phyloP scores from a whole-genome alignment of 202 grass and related monocot species.

The Digitaria exilis region DNA sequence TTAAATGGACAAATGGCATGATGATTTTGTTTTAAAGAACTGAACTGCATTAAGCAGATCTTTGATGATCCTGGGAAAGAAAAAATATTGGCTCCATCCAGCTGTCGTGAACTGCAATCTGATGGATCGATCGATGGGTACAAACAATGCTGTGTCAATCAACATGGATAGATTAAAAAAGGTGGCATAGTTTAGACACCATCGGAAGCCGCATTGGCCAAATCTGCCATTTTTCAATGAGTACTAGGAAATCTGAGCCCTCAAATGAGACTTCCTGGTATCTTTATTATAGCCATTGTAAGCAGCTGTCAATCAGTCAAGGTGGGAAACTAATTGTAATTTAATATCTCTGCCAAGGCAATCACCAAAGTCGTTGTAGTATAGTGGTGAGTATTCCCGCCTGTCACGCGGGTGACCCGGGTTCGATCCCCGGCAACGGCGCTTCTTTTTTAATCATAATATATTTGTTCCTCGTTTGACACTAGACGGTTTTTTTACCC shows the following conservation, averaged over 20 bases:
- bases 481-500: too few relatives aligned
- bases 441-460: too few relatives aligned
- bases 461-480: background rate
- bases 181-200: too few relatives aligned
- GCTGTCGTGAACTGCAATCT: background rate
- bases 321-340: too few relatives aligned
- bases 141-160: too few relatives aligned
- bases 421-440: conserved; percentile 97
- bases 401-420: conserved; percentile 93
- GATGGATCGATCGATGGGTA: background rate
- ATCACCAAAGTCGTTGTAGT: conserved; percentile 64
- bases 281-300: too few relatives aligned
- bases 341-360: too few relatives aligned
- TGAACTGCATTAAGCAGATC: background rate
- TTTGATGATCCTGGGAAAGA: background rate
- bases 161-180: too few relatives aligned
- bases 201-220: too few relatives aligned
- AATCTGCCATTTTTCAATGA: background rate
- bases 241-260: background rate
- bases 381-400: conserved; percentile 97
- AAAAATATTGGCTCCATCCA: background rate
- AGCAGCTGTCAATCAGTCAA: too few relatives aligned
- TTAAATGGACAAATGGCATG: background rate
- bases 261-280: background rate
- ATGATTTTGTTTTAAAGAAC: background rate